Evolutionary conservation across 2,329 filamentous ascomycete species (phyloP).

Genomic region (Xylaria sp.): DNA sequence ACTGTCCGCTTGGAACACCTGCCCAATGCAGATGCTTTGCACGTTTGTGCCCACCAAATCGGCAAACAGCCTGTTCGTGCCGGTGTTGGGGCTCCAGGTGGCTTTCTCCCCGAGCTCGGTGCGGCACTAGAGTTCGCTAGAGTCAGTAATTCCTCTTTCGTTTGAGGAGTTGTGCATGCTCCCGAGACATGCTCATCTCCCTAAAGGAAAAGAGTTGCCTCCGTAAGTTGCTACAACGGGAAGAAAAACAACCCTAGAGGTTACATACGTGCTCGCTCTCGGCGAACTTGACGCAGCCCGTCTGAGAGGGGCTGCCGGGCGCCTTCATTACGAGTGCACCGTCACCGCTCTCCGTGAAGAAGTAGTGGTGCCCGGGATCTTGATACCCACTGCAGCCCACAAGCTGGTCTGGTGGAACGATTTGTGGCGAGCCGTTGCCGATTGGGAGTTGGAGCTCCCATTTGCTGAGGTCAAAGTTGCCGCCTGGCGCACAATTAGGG

Average conservation of each 20-base stretch:
- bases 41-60: slow-evolving; percentile 30
- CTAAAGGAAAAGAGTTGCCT: neutral
- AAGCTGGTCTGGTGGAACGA: slow-evolving; percentile 24
- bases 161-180: neutral
- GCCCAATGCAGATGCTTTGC: slow-evolving; percentile 30
- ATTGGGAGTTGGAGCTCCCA: slow-evolving; percentile 36
- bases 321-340: slow-evolving; percentile 34
- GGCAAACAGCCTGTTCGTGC: slow-evolving; percentile 33
- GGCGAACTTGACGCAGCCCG: slow-evolving; percentile 31
- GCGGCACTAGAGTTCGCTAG: slow-evolving; percentile 24
- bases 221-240: slow-evolving; percentile 4
- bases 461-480: slow-evolving; percentile 32
- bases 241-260: slow-evolving; percentile 12
- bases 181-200: slow-evolving; percentile 7
- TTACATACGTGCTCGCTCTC: slow-evolving; percentile 30
- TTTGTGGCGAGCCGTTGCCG: slow-evolving; percentile 30
- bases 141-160: slow-evolving; percentile 16
- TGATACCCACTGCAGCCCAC: slow-evolving; percentile 31
- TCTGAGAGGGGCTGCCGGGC: slow-evolving; percentile 24
- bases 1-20: slow-evolving; percentile 30
- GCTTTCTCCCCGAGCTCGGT: slow-evolving; percentile 31
- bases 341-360: slow-evolving; percentile 32
- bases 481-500: slow-evolving; percentile 30
- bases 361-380: slow-evolving; percentile 33
- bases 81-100: slow-evolving; percentile 33